Base-by-base conservation (phyloP, 768 basidiomycete species). In the Amanita fuliginea region DNA sequence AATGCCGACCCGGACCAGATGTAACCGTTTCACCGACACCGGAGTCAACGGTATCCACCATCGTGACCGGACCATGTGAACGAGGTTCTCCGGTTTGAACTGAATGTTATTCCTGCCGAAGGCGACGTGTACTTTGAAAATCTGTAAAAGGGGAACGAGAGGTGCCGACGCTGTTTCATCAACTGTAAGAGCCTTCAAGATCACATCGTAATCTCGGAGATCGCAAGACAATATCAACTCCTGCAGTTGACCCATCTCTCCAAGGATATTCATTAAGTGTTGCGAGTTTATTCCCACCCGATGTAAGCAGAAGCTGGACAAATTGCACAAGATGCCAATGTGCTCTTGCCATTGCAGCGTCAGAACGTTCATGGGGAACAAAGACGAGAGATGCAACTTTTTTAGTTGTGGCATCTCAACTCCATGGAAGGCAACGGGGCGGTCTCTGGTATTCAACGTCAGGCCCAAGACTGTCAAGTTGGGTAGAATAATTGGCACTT, bases 281-380 rank as follows among this genome's bases (percentile, higher is more conserved):
- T 21, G 16, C 11, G 44, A 45, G 18, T 45, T 33, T 45, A 45
- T 33, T 35, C 44, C 44, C 28, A 45, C 44, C 30, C 44, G 44
- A 32, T 45, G 44, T 21, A 33, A 13, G 44, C 28, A 45, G 30
- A 45, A 45, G 44, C 44, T 45, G 9, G 44, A n/a, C 11, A 45
- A 33, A 22, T 45, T 45, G 2, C 44, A 32, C 18, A 45, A 35
- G 10, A 28, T 11, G 18, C 33, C 44, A 18, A 45, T 45, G 16
- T 45, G 44, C 30, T 45, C 44, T 33, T 45, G 44, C 44, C 44
- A 45, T 22, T 33, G 44, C 33, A 45, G 9, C 28, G 44, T 45
- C 33, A n/a, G 14, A 16, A 45, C 6, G 44, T 45, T 28, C 44
- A 45, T 45, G n/a, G 44, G 44, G 33, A 45, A 45, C 28, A 45